A percentile compares a stretch with the other conserved stretches of the same genome.
These are phyloP conservation scores for Pseudogymnoascus sp. DNA, from an alignment of 2,329 filamentous ascomycete species.

Conservation along the genomic window DNA sequence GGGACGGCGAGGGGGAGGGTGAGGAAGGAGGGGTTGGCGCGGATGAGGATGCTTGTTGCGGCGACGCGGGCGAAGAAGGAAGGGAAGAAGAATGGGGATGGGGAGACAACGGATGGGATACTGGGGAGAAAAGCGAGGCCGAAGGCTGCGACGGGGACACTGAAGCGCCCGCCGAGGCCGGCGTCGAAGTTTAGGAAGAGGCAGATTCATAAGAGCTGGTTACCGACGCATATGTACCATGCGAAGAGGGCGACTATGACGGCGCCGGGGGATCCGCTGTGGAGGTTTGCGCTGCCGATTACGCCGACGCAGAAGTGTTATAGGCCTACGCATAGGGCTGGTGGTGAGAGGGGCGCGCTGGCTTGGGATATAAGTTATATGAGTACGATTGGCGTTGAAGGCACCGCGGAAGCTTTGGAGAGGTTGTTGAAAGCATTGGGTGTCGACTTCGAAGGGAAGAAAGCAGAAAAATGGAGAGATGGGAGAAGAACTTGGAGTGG, in stretches of 20 bases:
- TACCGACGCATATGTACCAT: constrained; percentile 92
- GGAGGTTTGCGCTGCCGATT: constrained; percentile 81
- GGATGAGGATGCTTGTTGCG: constrained; percentile 56
- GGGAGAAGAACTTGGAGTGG: constrained; percentile 51
- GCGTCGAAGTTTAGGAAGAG: constrained; percentile 73
- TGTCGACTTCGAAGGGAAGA: constrained; percentile 49
- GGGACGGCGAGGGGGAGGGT: constrained; percentile 51
- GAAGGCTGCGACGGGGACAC: constrained; percentile 62
- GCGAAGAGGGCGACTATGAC: constrained; percentile 90
- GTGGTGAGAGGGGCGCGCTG: constrained; percentile 67
- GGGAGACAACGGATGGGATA: constrained; percentile 26
- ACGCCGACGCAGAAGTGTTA: constrained; percentile 88
- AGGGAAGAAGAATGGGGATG: constrained; percentile 21
- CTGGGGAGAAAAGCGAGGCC: constrained; percentile 43
- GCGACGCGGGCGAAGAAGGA: constrained; percentile 43
- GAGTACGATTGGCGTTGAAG: constrained; percentile 74
- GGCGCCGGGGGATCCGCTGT: constrained; percentile 67
- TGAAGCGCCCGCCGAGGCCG: constrained; percentile 57
- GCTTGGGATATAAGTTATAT: constrained; percentile 95
- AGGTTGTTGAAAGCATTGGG: constrained; percentile 61
- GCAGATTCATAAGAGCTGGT: constrained; percentile 83
- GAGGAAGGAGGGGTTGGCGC: constrained; percentile 69
- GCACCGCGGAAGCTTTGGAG: constrained; percentile 55
- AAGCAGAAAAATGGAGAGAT: constrained; percentile 63
- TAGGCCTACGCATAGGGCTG: constrained; percentile 74